Evolutionary conservation across 805 yeast species (phyloP).

Genomic region (Komagataella ulmi): DNA sequence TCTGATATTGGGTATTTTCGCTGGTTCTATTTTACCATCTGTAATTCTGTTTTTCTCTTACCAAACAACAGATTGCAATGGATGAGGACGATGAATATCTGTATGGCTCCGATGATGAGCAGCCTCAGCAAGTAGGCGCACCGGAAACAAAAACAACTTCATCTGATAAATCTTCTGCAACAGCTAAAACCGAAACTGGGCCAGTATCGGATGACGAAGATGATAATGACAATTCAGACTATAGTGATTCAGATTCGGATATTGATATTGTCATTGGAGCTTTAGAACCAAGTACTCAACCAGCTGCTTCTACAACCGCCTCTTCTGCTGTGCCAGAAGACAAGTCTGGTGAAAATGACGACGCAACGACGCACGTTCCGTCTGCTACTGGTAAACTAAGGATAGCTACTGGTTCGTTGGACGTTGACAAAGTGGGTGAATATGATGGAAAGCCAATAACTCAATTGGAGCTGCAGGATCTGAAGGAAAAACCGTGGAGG

Average conservation of each 20-base stretch:
- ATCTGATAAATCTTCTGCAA: conserved; percentile 5
- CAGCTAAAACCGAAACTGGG: background rate
- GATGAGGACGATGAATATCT: conserved; percentile 64
- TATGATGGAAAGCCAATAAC: conserved; percentile 76
- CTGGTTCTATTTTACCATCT: background rate
- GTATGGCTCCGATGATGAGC: conserved; percentile 39
- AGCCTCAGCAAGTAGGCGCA: conserved; percentile 8
- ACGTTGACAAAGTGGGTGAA: conserved; percentile 62
- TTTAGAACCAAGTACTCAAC: conserved; percentile 7
- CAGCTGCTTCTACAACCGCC: conserved; percentile 9
- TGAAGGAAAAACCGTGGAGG: conserved; percentile 97
- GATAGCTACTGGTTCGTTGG: conserved; percentile 21
- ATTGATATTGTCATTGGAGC: conserved; percentile 72
- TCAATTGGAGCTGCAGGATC: conserved; percentile 60
- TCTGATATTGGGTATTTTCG: background rate
- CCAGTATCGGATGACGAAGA: background rate
- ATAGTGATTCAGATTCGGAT: conserved; percentile 37
- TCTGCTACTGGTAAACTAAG: conserved; percentile 7
- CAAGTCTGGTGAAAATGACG: conserved; percentile 18
- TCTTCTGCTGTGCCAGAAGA: conserved; percentile 6
- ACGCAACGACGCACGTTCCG: conserved; percentile 8
- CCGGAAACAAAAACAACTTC: conserved; percentile 11
- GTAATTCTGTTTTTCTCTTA: background rate
- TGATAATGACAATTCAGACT: conserved; percentile 11
- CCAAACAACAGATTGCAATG: conserved; percentile 6